Base-by-base conservation (phyloP, 2,329 filamentous ascomycete species). In the Xylaria sp. region DNA sequence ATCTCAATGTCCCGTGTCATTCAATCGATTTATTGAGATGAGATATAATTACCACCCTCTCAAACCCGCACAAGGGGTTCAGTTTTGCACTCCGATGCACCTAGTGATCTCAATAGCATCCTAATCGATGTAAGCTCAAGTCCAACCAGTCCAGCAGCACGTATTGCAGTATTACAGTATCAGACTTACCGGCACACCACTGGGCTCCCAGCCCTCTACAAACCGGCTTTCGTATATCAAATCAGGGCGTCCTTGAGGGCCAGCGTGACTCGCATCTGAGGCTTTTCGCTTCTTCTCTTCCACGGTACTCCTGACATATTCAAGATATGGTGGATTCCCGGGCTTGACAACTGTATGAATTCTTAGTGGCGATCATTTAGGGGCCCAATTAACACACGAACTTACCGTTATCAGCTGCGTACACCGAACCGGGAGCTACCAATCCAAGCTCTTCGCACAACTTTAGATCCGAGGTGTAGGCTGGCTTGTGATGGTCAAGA, bases 401-500 rank as follows among this genome's bases (percentile, higher is more conserved):
- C 64, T 57, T 50, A 68, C 69, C 76, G 65, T 91, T 91, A 66
- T 91, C 87, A 1, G 87, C 88, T 0, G 81, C 85, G 18, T 89
- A 72, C 0, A 89, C 79, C 1, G 81, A 81, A 0, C 89, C 89
- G 0, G 80, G 77, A 0, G 75, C 76, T 2, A 94, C 76, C 34
- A 93, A 69, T 0, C 79, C 80, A 4, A 92, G 74, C 38, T 88
- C 79, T 73, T 94, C 90, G 67, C 87, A 90, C 0, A 92, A 78
- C 72, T 91, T 91, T 56, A 93, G 71, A 63, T 94, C 91, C 0
- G 82, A 79, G 1, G 82, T 83, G 68, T 93, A 94, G 0, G 86
- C 82, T 0, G 88, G 87, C 71, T 93, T 92, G 72, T 88, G 87
- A 70, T 94, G 90, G 65, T 94, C 91, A 34, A 94, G 74, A 70